These are phyloP conservation scores for Chlamydomonas schloesseri DNA, from an alignment of 139 green algal genomes.

Conservation along the genomic window DNA sequence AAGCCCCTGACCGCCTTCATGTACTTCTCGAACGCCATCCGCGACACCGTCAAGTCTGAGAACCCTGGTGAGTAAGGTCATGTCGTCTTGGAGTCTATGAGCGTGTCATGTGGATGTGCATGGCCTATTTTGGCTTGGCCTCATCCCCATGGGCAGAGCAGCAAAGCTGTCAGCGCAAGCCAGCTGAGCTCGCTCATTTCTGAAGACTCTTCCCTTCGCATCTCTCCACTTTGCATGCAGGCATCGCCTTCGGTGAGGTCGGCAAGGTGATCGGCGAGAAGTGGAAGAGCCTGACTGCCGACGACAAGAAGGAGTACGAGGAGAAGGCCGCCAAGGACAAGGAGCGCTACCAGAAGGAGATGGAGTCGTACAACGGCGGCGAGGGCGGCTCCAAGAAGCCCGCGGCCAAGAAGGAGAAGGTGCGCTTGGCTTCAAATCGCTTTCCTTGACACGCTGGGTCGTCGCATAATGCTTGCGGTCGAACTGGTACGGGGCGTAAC, in stretches of 20 bases:
- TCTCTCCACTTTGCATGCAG: background rate
- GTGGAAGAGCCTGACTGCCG: constrained; percentile 78
- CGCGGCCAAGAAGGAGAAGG: background rate
- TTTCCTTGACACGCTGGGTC: too few species aligned
- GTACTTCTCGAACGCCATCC: constrained; percentile 81
- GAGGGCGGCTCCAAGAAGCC: background rate
- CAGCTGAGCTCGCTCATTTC: too few species aligned
- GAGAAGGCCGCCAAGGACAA: constrained; percentile 60
- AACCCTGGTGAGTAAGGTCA: constrained; percentile 60
- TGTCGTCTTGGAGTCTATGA: too few species aligned
- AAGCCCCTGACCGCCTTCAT: constrained; percentile 87
- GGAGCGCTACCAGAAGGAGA: constrained; percentile 73
- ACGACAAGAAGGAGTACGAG: constrained; percentile 75
- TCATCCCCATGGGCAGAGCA: too few species aligned
- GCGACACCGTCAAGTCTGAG: constrained; percentile 71
- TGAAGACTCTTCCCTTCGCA: background rate
- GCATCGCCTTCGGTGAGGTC: constrained; percentile 77
- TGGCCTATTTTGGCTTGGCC: background rate
- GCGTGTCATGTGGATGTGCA: too few species aligned
- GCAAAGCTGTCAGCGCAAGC: too few species aligned
- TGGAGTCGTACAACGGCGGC: constrained; percentile 72
- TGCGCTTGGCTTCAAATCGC: too few species aligned
- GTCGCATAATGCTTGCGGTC: too few species aligned
- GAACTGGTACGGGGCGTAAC: too few species aligned
- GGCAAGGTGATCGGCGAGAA: constrained; percentile 80